These are phyloP conservation scores for Microcos paniculata DNA, from an alignment of 345 rosid genomes.

Conservation along the genomic window DNA sequence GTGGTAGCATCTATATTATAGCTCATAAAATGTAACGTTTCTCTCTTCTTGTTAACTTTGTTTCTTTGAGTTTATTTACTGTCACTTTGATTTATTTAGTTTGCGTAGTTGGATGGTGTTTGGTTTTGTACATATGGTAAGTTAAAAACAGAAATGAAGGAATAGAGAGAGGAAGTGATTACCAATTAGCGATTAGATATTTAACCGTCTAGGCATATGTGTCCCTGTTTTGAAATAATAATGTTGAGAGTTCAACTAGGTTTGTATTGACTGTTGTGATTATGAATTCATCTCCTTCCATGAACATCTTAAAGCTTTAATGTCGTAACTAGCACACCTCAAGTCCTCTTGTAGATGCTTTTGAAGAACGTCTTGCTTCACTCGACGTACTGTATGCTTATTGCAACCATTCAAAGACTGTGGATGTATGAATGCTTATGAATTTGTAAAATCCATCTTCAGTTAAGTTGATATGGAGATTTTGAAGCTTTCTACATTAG, in stretches of 20 bases:
- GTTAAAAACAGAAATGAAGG: neutral
- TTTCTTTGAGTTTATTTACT: neutral
- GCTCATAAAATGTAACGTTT: constrained; percentile 78
- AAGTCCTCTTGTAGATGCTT: neutral
- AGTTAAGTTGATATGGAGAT: neutral
- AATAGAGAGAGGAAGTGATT: neutral
- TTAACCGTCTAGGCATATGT: neutral
- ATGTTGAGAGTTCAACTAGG: neutral
- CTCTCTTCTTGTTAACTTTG: constrained; percentile 22
- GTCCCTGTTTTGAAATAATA: neutral
- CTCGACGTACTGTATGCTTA: neutral
- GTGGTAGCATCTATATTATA: constrained; percentile 77
- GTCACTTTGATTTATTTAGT: constrained; percentile 25
- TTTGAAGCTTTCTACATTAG: neutral
- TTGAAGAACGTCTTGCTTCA: neutral
- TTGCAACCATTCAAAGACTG: neutral
- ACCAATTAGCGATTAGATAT: neutral
- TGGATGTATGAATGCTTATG: neutral
- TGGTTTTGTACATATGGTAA: neutral
- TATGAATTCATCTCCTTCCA: neutral
- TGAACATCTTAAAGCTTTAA: neutral
- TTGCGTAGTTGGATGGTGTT: constrained; percentile 3
- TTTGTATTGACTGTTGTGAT: neutral
- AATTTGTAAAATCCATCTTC: neutral
- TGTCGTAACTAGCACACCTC: neutral